A percentile compares a stretch with the other conserved stretches of the same genome.
These are phyloP conservation scores for Ulota crispa DNA, from an alignment of 225 moss, liverwort and hornwort species.

Conservation along the genomic window DNA sequence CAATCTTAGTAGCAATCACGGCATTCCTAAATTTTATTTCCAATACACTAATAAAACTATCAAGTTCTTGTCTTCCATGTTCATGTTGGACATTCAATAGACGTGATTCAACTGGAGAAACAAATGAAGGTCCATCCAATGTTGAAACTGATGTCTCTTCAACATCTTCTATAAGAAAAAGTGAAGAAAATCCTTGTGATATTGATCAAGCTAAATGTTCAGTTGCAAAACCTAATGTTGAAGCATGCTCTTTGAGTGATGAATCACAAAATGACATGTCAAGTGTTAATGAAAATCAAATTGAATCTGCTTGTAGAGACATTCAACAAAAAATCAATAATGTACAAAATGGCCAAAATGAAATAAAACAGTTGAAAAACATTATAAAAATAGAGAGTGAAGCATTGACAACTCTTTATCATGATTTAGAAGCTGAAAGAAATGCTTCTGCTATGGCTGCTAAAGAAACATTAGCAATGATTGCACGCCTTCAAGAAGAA, in stretches of 20 bases:
- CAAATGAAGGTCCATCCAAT: neutral
- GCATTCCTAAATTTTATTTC: slow-evolving; percentile 30
- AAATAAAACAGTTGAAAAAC: slow-evolving; percentile 39
- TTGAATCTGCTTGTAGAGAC: slow-evolving; percentile 18
- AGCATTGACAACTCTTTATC: slow-evolving; percentile 49
- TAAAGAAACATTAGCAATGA: slow-evolving; percentile 93
- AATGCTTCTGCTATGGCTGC: slow-evolving; percentile 74
- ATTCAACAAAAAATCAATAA: slow-evolving; percentile 27
- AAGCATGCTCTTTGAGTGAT: neutral
- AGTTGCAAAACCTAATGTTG: neutral
- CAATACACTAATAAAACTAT: slow-evolving; percentile 22
- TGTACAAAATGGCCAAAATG: slow-evolving; percentile 3
- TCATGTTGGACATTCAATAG: slow-evolving; percentile 47
- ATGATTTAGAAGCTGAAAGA: slow-evolving; percentile 80
- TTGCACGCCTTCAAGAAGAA: slow-evolving; percentile 83
- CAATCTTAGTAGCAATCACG: slow-evolving; percentile 30
- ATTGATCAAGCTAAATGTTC: neutral
- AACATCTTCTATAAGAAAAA: neutral
- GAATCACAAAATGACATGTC: neutral
- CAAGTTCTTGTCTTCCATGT: slow-evolving; percentile 39
- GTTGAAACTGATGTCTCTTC: neutral
- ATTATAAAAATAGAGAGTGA: slow-evolving; percentile 54
- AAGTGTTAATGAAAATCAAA: neutral
- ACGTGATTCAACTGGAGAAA: neutral
- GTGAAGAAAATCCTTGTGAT: neutral